These are phyloP conservation scores for Jatropha podagrica DNA, from an alignment of 441 rosid genomes.

Conservation along the genomic window DNA sequence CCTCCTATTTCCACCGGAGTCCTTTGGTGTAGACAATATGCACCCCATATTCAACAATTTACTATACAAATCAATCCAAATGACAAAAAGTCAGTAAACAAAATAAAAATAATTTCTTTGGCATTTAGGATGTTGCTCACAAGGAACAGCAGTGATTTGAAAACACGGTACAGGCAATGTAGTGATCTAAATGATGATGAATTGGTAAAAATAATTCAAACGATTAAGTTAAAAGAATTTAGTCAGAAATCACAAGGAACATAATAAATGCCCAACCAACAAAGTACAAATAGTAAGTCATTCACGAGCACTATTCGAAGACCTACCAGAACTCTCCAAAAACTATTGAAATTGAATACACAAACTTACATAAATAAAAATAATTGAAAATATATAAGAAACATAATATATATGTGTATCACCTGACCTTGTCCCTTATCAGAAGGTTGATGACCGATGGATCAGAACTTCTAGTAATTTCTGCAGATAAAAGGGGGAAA, in stretches of 20 bases:
- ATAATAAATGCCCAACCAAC: constrained; percentile 55
- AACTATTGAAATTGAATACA: constrained; percentile 18
- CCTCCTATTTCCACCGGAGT: constrained; percentile 71
- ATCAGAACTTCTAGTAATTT: constrained; percentile 40
- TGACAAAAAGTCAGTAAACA: constrained; percentile 21
- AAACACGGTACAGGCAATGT: constrained; percentile 10
- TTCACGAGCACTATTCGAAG: constrained; percentile 56
- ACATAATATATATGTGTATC: constrained; percentile 16
- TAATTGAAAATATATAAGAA: neutral
- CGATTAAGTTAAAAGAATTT: constrained; percentile 22
- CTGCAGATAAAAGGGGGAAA: constrained; percentile 35
- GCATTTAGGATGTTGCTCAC: neutral
- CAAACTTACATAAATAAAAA: neutral
- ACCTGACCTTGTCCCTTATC: constrained; percentile 43
- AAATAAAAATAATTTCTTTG: constrained; percentile 8
- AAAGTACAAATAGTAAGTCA: constrained; percentile 46
- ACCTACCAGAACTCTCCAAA: constrained; percentile 42
- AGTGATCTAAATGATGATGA: constrained; percentile 18
- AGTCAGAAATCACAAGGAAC: constrained; percentile 31
- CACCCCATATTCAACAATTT: constrained; percentile 76
- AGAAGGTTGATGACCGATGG: constrained; percentile 37
- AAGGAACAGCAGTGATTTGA: constrained; percentile 7
- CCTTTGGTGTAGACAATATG: constrained; percentile 74
- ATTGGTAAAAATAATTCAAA: constrained; percentile 11
- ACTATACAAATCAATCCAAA: constrained; percentile 37